phyloP scores from a whole-genome alignment of 257 asterid species.

The Solanum pennellii region DNA sequence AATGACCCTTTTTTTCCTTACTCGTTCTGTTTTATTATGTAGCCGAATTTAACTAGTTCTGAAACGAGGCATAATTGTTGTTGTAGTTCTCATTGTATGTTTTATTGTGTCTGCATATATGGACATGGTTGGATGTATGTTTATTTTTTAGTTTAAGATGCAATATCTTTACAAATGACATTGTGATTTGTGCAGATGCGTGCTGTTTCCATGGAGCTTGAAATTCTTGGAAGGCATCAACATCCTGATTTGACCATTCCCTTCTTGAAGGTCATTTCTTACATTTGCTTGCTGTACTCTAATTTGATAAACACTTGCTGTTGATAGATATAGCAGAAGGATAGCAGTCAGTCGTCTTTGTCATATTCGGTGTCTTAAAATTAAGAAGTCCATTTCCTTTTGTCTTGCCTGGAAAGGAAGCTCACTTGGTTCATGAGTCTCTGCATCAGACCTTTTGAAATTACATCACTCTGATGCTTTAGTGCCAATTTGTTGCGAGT shows the following conservation, averaged over 20 bases:
- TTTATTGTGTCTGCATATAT: not conserved
- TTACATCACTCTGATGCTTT: not conserved
- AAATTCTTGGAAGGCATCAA: conserved; percentile 86
- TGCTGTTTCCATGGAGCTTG: conserved; percentile 84
- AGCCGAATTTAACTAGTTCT: not conserved
- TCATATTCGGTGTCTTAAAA: not conserved
- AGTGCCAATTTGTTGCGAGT: not conserved
- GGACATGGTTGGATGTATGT: not conserved
- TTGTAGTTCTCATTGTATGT: not conserved
- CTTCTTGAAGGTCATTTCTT: conserved; percentile 65
- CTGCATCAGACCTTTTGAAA: not conserved
- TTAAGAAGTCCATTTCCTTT: not conserved
- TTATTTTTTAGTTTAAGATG: not conserved
- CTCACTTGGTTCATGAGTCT: not conserved
- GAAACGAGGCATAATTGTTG: not conserved
- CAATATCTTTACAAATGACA: not conserved
- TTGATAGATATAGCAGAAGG: not conserved
- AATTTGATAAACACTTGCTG: conserved; percentile 1
- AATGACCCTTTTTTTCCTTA: not conserved
- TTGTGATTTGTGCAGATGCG: conserved; percentile 47
- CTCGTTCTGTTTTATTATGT: not conserved
- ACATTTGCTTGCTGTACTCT: not conserved
- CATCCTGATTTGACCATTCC: conserved; percentile 83
- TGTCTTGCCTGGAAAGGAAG: not conserved
- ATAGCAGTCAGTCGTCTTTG: not conserved